Conservation (phyloP, 2,329 filamentous ascomycete species). For the Verticillium albo-atrum region DNA sequence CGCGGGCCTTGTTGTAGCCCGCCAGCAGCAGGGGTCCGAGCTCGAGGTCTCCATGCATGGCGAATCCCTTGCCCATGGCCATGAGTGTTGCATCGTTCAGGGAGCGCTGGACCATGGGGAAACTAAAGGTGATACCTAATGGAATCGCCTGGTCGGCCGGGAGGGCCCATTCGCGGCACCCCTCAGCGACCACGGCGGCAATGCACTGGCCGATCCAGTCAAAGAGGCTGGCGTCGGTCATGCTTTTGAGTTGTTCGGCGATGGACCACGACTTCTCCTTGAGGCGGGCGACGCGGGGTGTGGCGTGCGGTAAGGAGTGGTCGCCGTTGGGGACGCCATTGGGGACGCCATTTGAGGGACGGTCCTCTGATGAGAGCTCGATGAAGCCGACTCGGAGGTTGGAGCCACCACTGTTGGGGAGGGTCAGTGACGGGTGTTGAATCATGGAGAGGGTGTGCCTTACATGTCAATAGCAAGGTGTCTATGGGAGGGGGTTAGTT, state of each 20-base stretch:
- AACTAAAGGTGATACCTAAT: conserved; percentile 66
- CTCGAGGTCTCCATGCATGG: conserved; percentile 55
- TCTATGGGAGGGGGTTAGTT: conserved; percentile 26
- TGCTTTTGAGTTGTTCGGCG: conserved; percentile 59
- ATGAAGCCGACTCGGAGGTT: conserved; percentile 67
- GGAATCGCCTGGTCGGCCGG: conserved; percentile 43
- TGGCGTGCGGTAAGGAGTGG: conserved; percentile 19
- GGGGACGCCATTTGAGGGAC: conserved; percentile 11
- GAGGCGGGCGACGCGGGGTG: conserved; percentile 47
- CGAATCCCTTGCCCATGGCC: conserved; percentile 68
- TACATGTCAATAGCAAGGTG: conserved; percentile 64
- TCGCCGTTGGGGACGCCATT: not conserved
- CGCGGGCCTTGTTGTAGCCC: conserved; percentile 52
- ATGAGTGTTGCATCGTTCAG: conserved; percentile 60
- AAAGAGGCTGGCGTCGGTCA: conserved; percentile 66
- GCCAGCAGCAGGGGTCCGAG: conserved; percentile 53
- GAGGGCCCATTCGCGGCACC: conserved; percentile 38
- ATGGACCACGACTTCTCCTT: conserved; percentile 73
- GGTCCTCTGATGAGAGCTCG: conserved; percentile 45
- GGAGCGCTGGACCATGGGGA: conserved; percentile 62
- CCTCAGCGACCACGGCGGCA: conserved; percentile 63
- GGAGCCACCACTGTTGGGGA: conserved; percentile 53
- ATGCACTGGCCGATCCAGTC: conserved; percentile 78
- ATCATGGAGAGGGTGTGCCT: conserved; percentile 21
- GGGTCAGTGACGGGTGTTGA: conserved; percentile 4